Conservation (phyloP, 2,329 filamentous ascomycete species). For the Purpureocillium lavendulum region DNA sequence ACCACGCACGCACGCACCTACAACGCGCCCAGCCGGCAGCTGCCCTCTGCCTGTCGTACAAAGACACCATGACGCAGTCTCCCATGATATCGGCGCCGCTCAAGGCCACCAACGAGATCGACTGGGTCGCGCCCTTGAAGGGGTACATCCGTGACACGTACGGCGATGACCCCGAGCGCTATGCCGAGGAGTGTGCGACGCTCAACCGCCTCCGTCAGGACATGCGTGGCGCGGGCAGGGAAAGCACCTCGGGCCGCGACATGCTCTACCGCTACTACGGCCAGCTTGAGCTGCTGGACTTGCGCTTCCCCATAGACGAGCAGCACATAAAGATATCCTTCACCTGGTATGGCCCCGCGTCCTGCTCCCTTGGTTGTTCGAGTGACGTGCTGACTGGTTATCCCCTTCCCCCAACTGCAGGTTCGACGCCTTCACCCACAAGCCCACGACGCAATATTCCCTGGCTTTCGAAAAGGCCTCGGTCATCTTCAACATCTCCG, state of each 20-base stretch:
- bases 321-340: constrained; percentile 99
- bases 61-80: constrained; percentile 63
- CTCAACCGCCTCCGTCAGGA: constrained; percentile 94
- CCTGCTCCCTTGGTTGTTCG: not conserved
- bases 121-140: constrained; percentile 92
- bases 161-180: constrained; percentile 92
- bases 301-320: constrained; percentile 95
- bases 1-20: too few relatives aligned
- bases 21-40: not conserved
- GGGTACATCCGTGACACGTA: constrained; percentile 88
- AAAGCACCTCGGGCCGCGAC: constrained; percentile 88
- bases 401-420: constrained; percentile 35
- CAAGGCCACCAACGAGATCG: constrained; percentile 93
- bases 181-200: constrained; percentile 89
- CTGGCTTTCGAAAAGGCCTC: constrained; percentile 97
- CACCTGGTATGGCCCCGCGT: constrained; percentile 65
- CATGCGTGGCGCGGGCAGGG: constrained; percentile 94
- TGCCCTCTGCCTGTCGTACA: constrained; percentile 2
- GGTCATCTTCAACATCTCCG: constrained; percentile 99
- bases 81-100: constrained; percentile 94
- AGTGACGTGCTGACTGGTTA: constrained; percentile 7
- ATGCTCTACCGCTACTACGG: constrained; percentile 96
- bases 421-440: constrained; percentile 99
- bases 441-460: constrained; percentile 93
- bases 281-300: constrained; percentile 86